Evolutionary conservation across 2,329 filamentous ascomycete species (phyloP), one percentile per base, ranked within the genome.

Genomic region (Escovopsis sp.): DNA sequence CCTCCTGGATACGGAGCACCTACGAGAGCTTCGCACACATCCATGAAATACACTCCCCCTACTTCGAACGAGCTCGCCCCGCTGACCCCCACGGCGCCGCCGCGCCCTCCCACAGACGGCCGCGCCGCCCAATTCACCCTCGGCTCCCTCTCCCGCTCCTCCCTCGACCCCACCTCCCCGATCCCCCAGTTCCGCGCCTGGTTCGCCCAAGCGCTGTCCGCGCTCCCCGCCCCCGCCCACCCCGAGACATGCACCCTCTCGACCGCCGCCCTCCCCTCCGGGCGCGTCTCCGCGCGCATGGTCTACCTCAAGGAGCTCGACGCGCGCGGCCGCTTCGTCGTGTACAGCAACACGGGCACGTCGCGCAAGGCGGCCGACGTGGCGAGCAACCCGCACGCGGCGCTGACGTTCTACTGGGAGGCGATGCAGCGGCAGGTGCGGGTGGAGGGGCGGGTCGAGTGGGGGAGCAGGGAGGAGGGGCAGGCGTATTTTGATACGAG

Each of bases 231-330:
- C 18, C 70, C 86, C 32, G 63, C 75, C 31, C 81, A 92, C 46
- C 87, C 88, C 1, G 90, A 98, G 58, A 83, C 90, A 1, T 86
- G 85, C 50, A 86, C 79, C 2, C 67, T 98, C 2, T 80, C 86
- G 4, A 98, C 90, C 1, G 86, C 87, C 0, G 65, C 69, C 17
- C 69, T 96, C 4, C 88, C 88, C 2, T 81, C 76, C 0, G 90
- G 90, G 41, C 77, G 81, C 32, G 81, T 96, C 15, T 85, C 76
- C 32, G 78, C 83, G 4, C 83, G 90, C 39, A 70, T 85, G 46
- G 85, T 98, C 27, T 98, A 96, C 60, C 70, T 98, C 45, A 98
- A 98, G 61, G 90, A 96, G 64, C 74, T 96, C 17, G 87, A 96
- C 56, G 58, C 65, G 36, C 48, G 57, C 5, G 58, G 55, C 15